These are phyloP conservation scores for Sphaerulina vaccinii DNA, from an alignment of 2,329 filamentous ascomycete genomes.

Conservation along the genomic window DNA sequence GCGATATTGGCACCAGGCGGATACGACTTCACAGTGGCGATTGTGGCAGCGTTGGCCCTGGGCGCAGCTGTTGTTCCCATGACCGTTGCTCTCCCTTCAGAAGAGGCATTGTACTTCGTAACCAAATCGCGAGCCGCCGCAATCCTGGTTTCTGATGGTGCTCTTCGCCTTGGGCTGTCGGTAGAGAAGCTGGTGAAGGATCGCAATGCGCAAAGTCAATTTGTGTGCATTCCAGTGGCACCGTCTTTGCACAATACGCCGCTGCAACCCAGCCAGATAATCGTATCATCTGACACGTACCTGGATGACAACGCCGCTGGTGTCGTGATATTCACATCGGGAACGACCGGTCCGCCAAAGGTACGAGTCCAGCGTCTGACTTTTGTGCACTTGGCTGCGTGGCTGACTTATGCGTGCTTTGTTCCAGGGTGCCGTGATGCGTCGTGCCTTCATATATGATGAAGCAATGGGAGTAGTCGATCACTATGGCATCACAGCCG, in stretches of 20 bases:
- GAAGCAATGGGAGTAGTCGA: slow-evolving; percentile 42
- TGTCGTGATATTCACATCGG: slow-evolving; percentile 50
- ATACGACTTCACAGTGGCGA: slow-evolving; percentile 51
- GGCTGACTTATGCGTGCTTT: too few relatives aligned
- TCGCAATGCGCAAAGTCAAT: slow-evolving; percentile 29
- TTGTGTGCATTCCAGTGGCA: slow-evolving; percentile 40
- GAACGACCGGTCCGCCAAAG: slow-evolving; percentile 48
- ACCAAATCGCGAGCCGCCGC: slow-evolving; percentile 42
- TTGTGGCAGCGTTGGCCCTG: slow-evolving; percentile 48
- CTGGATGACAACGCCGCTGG: slow-evolving; percentile 43
- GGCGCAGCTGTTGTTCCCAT: slow-evolving; percentile 51
- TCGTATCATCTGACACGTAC: slow-evolving; percentile 43
- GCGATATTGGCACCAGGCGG: slow-evolving; percentile 48
- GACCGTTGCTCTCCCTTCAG: slow-evolving; percentile 42
- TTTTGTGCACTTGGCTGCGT: too few relatives aligned
- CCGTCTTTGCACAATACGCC: slow-evolving; percentile 36
- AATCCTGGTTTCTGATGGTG: slow-evolving; percentile 41
- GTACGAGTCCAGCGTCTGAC: background rate
- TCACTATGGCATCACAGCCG: slow-evolving; percentile 39
- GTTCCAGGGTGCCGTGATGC: slow-evolving; percentile 43
- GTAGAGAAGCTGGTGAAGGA: slow-evolving; percentile 34
- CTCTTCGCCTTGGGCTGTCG: slow-evolving; percentile 34
- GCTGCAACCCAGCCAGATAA: slow-evolving; percentile 37
- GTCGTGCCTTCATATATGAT: slow-evolving; percentile 42
- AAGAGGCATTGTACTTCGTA: slow-evolving; percentile 48